phyloP scores from a whole-genome alignment of 2,329 filamentous ascomycete species.

The Apiospora hydei region DNA sequence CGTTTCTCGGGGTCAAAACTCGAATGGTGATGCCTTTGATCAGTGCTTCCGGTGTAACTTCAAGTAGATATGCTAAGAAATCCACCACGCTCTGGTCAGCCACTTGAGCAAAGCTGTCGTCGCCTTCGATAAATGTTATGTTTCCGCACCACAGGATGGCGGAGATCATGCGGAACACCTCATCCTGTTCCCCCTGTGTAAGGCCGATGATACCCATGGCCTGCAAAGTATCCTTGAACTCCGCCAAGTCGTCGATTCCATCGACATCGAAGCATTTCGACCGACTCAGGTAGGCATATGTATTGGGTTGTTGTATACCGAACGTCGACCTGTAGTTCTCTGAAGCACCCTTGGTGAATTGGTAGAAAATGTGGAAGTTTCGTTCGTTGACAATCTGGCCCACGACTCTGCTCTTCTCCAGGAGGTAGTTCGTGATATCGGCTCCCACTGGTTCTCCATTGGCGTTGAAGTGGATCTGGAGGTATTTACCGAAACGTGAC shows the following conservation, averaged over 20 bases:
- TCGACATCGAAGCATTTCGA: constrained; percentile 95
- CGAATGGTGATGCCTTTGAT: constrained; percentile 89
- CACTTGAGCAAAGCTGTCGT: constrained; percentile 86
- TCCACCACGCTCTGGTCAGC: constrained; percentile 90
- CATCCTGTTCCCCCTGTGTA: constrained; percentile 86
- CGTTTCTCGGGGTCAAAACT: constrained; percentile 74
- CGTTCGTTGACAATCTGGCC: constrained; percentile 95
- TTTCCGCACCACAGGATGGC: constrained; percentile 95
- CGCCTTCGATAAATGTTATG: constrained; percentile 87
- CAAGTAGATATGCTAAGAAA: constrained; percentile 91
- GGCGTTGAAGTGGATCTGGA: constrained; percentile 94
- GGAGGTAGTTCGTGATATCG: constrained; percentile 96
- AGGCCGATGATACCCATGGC: constrained; percentile 96
- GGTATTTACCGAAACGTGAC: constrained; percentile 96
- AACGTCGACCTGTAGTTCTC: constrained; percentile 85
- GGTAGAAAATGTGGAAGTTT: constrained; percentile 99
- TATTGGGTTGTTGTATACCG: constrained; percentile 89
- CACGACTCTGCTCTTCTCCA: constrained; percentile 94
- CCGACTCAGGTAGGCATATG: constrained; percentile 90
- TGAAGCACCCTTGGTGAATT: constrained; percentile 96
- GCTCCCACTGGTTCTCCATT: constrained; percentile 93
- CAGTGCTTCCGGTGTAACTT: constrained; percentile 81
- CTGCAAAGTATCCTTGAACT: constrained; percentile 88
- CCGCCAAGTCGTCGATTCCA: constrained; percentile 89
- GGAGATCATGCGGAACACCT: constrained; percentile 94